Base-by-base conservation (phyloP, 441 rosid species). In the Croton laevigatus region DNA sequence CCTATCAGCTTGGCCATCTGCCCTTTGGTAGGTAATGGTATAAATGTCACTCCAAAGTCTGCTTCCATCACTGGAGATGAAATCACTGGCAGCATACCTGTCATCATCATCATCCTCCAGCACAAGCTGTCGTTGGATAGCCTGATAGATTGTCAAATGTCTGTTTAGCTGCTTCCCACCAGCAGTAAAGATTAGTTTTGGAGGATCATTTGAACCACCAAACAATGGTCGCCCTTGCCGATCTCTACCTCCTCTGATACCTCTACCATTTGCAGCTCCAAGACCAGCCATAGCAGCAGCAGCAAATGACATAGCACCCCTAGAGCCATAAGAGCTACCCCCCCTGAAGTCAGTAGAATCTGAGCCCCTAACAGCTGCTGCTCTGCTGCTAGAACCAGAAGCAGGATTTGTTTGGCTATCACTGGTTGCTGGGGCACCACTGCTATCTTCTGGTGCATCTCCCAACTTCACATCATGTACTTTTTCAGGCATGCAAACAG, bases 251-350 rank as follows among this genome's bases (percentile, higher is more conserved):
- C 94, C 97, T 73, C 98, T 87, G 73, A 92, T 76, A 79, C 98
- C 99, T 84, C 97, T 89, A 73, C 95, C 93, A 80, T 91, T 89
- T 69, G 91, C 84, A 79, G 97, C 84, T 74, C 97, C 97, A 75
- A 94, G 91, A 75, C 98, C 98, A 77, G 98, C 97, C 98, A 94
- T 94, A 13, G 99, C 96, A 42, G 98, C 98, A 59, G 99, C 98
- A 52, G 98, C 99, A 81, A 92, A 96, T 48, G 98, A 92, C 89
- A 90, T 88, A 32, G 97, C 95, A 71, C 98, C 98, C 82, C 96
- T 89, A 59, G 98, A 84, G 70, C 97, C 92, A 77, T 86, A 90
- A 68, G 97, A 75, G 79, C 76, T 84, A 45, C 89, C 88, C 79
- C 86, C 76, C 72, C 94, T 86, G 65, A 88, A 83, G 77, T 86